Conservation (phyloP, 225 moss, liverwort and hornwort genomes). For the Physcomitrellopsis africana region DNA sequence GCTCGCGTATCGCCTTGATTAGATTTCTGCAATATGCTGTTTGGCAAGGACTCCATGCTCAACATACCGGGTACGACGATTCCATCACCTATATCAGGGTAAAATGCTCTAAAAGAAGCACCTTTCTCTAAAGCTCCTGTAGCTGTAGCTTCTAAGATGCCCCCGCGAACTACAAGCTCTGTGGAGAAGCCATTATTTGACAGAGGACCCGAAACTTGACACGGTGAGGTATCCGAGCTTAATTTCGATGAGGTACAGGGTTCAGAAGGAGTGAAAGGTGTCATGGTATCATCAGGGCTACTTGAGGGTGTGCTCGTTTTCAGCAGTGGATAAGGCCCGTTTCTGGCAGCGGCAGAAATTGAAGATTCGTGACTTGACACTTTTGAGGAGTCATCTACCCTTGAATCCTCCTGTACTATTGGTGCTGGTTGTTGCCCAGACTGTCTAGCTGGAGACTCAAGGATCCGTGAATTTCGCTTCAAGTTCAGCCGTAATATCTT, state of each 20-base stretch:
- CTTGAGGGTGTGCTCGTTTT: slow-evolving; percentile 46
- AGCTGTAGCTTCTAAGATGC: slow-evolving; percentile 46
- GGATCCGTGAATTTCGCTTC: slow-evolving; percentile 45
- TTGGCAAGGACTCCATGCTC: slow-evolving; percentile 39
- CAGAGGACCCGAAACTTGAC: slow-evolving; percentile 49
- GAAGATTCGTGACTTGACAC: slow-evolving; percentile 25
- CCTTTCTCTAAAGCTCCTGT: slow-evolving; percentile 44
- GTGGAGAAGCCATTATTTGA: slow-evolving; percentile 36
- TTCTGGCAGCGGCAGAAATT: slow-evolving; percentile 30
- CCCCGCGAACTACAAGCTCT: slow-evolving; percentile 33
- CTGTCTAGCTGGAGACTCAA: slow-evolving; percentile 32
- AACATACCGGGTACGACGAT: slow-evolving; percentile 42
- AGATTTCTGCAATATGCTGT: slow-evolving; percentile 32
- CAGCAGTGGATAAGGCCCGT: slow-evolving; percentile 29
- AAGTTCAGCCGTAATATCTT: slow-evolving; percentile 65
- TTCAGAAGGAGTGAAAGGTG: slow-evolving; percentile 67
- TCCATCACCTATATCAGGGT: slow-evolving; percentile 53
- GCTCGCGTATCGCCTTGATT: slow-evolving; percentile 37
- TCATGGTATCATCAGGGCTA: slow-evolving; percentile 60
- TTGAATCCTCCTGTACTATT: slow-evolving; percentile 44
- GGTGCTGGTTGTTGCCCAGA: slow-evolving; percentile 16
- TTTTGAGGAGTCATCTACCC: slow-evolving; percentile 30
- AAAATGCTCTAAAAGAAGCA: slow-evolving; percentile 53
- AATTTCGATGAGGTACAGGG: slow-evolving; percentile 60
- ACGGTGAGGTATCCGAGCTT: slow-evolving; percentile 55